A percentile compares a stretch with the other conserved stretches of the same genome.
Evolutionary conservation across 2,329 filamentous ascomycete species (phyloP).

Genomic region (Colletotrichum brevisporum): DNA sequence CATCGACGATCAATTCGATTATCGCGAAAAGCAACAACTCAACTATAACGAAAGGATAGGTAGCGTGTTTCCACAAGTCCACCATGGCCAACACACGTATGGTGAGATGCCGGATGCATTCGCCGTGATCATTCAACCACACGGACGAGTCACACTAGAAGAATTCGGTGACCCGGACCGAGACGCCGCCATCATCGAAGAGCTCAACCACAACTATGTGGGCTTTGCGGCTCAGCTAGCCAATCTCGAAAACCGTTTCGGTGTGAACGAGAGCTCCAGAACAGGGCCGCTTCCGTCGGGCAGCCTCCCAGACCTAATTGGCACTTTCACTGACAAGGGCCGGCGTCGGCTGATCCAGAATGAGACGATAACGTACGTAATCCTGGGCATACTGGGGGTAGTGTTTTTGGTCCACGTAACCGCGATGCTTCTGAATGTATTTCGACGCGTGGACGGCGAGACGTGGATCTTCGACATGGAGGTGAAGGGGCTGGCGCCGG

Average conservation of each 20-base stretch:
- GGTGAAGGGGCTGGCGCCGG: not conserved
- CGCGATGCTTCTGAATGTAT: not conserved
- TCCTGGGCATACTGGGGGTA: not conserved
- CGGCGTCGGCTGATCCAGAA: not conserved
- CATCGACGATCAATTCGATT: not conserved
- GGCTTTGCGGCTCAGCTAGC: not conserved
- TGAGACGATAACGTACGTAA: not conserved
- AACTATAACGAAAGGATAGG: not conserved
- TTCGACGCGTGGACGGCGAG: not conserved
- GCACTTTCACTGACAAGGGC: not conserved
- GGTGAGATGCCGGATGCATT: not conserved
- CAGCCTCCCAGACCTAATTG: not conserved
- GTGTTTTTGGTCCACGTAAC: not conserved
- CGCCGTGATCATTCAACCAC: not conserved
- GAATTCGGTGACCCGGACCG: not conserved
- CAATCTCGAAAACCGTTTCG: conserved; percentile 4
- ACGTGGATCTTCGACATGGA: conserved; percentile 3
- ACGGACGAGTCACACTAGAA: not conserved
- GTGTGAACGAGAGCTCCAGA: not conserved
- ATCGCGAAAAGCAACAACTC: not conserved
- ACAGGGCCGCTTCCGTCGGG: not conserved
- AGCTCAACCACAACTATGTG: not conserved
- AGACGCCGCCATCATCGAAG: not conserved
- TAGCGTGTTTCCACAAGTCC: not conserved
- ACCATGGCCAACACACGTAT: not conserved